Evolutionary conservation across 805 yeast genomes (phyloP).

Genomic region (Phaffomyces antillensis): DNA sequence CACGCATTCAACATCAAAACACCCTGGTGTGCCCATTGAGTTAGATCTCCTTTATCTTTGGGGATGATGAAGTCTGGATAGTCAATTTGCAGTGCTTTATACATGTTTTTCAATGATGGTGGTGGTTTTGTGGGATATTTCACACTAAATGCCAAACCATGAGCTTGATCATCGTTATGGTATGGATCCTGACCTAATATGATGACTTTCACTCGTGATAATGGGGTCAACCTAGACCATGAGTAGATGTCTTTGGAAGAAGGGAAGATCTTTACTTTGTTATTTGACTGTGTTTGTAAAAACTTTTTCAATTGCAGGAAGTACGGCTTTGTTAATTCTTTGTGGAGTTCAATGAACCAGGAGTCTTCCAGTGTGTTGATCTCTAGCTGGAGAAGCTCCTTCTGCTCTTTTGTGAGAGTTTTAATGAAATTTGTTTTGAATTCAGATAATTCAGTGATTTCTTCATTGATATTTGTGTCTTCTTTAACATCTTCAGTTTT

Average conservation of each 20-base stretch:
- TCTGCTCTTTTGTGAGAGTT: conserved; percentile 31
- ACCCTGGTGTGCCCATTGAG: conserved; percentile 83
- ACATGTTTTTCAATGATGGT: conserved; percentile 81
- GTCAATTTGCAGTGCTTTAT: conserved; percentile 65
- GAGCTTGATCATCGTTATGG: conserved; percentile 90
- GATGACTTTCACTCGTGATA: conserved; percentile 64
- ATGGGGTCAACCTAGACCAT: conserved; percentile 84
- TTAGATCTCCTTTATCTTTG: conserved; percentile 49
- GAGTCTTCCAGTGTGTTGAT: conserved; percentile 61
- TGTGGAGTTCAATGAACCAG: conserved; percentile 68
- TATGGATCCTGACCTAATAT: conserved; percentile 96
- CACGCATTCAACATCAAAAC: conserved; percentile 83
- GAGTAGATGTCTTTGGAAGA: conserved; percentile 73
- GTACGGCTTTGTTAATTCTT: conserved; percentile 78
- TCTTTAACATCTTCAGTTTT: neutral
- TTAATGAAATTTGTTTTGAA: conserved; percentile 10
- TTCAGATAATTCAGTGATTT: neutral
- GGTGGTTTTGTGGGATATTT: conserved; percentile 81
- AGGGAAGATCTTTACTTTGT: conserved; percentile 65
- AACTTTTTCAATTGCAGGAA: conserved; percentile 68
- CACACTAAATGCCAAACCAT: conserved; percentile 92
- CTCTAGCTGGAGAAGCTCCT: conserved; percentile 54
- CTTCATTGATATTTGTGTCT: neutral
- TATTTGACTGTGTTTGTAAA: conserved; percentile 38
- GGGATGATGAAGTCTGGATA: conserved; percentile 61